Evolutionary conservation across 139 green algal genomes (phyloP).

Genomic region (Chlorella ohadii): DNA sequence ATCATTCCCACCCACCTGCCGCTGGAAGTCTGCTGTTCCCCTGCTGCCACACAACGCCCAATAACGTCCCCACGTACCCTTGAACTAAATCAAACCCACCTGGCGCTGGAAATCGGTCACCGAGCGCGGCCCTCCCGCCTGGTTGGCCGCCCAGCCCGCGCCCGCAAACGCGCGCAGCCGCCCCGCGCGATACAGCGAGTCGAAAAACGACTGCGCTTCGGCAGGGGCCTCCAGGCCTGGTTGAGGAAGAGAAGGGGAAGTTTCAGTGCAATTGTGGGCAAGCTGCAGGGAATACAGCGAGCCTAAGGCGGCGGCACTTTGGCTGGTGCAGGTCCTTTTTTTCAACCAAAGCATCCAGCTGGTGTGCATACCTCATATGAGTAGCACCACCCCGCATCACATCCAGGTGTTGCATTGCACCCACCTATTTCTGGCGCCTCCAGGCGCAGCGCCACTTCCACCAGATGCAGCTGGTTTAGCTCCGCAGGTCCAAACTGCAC

Average conservation of each 20-base stretch:
- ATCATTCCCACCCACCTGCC: too few relatives aligned
- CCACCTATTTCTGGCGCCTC: constrained; percentile 13
- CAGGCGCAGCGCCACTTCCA: constrained; percentile 39
- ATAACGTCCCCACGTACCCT: too few relatives aligned
- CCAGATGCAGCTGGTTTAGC: constrained; percentile 46
- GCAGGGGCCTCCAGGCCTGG: neutral
- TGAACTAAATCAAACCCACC: neutral
- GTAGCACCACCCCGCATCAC: too few relatives aligned
- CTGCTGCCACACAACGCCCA: too few relatives aligned
- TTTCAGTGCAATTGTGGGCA: neutral
- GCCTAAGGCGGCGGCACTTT: too few relatives aligned
- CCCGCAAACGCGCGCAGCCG: constrained; percentile 5
- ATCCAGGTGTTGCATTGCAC: neutral
- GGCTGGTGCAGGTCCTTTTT: too few relatives aligned
- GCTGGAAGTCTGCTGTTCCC: too few relatives aligned
- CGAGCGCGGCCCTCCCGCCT: neutral
- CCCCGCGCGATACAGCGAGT: constrained; percentile 25
- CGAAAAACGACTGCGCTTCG: neutral
- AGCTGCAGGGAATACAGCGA: neutral
- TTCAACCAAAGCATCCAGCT: too few relatives aligned
- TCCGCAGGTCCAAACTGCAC: constrained; percentile 7
- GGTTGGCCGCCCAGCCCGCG: neutral
- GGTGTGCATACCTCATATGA: too few relatives aligned
- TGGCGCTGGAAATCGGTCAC: constrained; percentile 17
- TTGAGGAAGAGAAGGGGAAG: neutral